phyloP scores from a whole-genome alignment of 2,329 filamentous ascomycete species.

The Phaeophleospora eucalypticola region DNA sequence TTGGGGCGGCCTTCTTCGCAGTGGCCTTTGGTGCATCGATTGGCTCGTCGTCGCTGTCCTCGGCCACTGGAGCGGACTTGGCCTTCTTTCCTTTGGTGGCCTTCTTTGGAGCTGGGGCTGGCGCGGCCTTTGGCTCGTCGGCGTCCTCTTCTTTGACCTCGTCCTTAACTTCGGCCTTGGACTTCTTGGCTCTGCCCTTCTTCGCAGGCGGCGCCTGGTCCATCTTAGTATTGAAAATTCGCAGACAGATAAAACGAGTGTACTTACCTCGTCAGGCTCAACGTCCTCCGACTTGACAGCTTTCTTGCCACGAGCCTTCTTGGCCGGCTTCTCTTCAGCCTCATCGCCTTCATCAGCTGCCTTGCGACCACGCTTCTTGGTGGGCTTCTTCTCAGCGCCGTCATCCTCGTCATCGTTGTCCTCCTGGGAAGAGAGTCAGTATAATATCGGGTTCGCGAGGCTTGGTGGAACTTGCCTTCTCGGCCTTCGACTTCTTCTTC shows the following conservation, averaged over 20 bases:
- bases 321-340: constrained; percentile 22
- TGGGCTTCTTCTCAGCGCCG: constrained; percentile 30
- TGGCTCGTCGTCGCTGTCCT: constrained; percentile 20
- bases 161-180: constrained; percentile 29
- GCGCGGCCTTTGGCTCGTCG: constrained; percentile 17
- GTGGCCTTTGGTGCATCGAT: constrained; percentile 27
- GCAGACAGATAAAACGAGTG: too few species aligned
- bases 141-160: constrained; percentile 32
- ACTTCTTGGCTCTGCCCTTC: constrained; percentile 24
- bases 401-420: constrained; percentile 16
- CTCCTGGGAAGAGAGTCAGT: constrained; percentile 10
- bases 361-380: constrained; percentile 24
- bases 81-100: background rate
- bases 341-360: constrained; percentile 21
- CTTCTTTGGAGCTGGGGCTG: constrained; percentile 33
- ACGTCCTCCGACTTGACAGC: constrained; percentile 15
- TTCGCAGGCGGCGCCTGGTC: constrained; percentile 18
- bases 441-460: background rate
- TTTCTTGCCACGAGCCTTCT: constrained; percentile 25
- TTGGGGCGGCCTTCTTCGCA: constrained; percentile 32
- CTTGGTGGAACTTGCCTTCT: constrained; percentile 19
- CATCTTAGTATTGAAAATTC: too few species aligned
- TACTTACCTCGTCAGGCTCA: too few species aligned
- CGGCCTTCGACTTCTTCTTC: too few species aligned
- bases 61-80: constrained; percentile 33